Base-by-base conservation (phyloP, 768 basidiomycete species). In the Lentinus brumalis region DNA sequence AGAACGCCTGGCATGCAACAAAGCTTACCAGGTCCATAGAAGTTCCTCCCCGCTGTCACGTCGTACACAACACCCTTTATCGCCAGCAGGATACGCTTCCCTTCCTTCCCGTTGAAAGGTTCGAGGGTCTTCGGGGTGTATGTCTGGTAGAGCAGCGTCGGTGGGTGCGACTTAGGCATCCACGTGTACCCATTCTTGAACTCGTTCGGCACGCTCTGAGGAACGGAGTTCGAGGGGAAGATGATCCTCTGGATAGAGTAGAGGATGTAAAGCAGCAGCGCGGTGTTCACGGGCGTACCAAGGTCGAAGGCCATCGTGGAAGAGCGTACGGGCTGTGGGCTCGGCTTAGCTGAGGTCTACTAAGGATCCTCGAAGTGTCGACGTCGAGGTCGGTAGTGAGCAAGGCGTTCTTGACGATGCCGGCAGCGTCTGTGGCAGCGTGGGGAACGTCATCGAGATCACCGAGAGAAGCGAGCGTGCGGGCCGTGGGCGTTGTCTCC, bases 21-120 rank as follows among this genome's bases (percentile, higher is more conserved):
- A 31, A 39, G 75, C 89, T 70, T 61, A 96, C 96, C 87, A 21
- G 96, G 96, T 1, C 96, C 96, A 73, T 98, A 98, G 77, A 99
- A 99, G 70, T 83, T 89, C 66, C 87, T 81, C 29, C 96, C 96
- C 4, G 85, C 80, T 0, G 92, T 91, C 50, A 98, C 96, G 70
- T 99, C 97, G 73, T 96, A 99, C 56, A 98, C 96, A 38, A 79
- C 86, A 31, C 92, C 83, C 56, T 88, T 85, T 61, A 99, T 97
- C 0, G 91, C 93, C 12, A 98, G 81, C 68, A 97, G 72, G 56
- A 98, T 96, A 62, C 90, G 79, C 32, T 85, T 84, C 3, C 83
- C 81, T 50, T 88, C 79, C 52, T 77, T 77, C 30, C 91, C 87
- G 66, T 83, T 79, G 72, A 87, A 94, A 0, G 83, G 83, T 46